These are phyloP conservation scores for Pleurotus eryngii DNA, from an alignment of 768 basidiomycete genomes.

Conservation along the genomic window DNA sequence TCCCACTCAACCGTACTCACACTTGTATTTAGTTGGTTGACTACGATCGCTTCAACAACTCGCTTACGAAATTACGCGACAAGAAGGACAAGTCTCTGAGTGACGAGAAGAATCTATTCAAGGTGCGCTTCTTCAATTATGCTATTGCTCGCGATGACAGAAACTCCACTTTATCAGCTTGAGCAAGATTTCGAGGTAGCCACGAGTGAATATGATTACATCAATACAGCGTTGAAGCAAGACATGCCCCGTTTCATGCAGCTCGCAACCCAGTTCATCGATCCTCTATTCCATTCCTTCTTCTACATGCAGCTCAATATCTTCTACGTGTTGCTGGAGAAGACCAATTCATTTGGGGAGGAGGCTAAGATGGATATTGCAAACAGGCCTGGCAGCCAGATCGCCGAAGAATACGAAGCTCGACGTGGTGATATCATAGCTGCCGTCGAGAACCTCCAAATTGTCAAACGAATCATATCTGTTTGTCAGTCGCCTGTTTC, in stretches of 20 bases:
- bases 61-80: conserved; percentile 90
- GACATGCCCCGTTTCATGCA: conserved; percentile 93
- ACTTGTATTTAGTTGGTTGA: conserved; percentile 35
- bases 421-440: conserved; percentile 83
- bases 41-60: conserved; percentile 96
- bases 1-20: not conserved
- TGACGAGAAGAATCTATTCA: conserved; percentile 97
- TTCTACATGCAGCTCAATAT: conserved; percentile 99
- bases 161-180: conserved; percentile 41
- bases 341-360: conserved; percentile 83
- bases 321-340: conserved; percentile 92
- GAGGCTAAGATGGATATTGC: conserved; percentile 72
- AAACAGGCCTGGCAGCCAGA: conserved; percentile 63
- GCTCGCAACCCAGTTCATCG: conserved; percentile 85
- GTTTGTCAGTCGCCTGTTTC: conserved; percentile 57
- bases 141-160: not conserved
- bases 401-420: conserved; percentile 72
- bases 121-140: conserved; percentile 46
- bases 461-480: conserved; percentile 81
- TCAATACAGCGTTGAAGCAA: conserved; percentile 85
- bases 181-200: conserved; percentile 96
- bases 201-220: conserved; percentile 89
- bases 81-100: conserved; percentile 97
- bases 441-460: conserved; percentile 71
- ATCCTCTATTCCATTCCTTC: conserved; percentile 97